Conservation (phyloP, 2,329 filamentous ascomycete species). For the Alternaria gaisen region DNA sequence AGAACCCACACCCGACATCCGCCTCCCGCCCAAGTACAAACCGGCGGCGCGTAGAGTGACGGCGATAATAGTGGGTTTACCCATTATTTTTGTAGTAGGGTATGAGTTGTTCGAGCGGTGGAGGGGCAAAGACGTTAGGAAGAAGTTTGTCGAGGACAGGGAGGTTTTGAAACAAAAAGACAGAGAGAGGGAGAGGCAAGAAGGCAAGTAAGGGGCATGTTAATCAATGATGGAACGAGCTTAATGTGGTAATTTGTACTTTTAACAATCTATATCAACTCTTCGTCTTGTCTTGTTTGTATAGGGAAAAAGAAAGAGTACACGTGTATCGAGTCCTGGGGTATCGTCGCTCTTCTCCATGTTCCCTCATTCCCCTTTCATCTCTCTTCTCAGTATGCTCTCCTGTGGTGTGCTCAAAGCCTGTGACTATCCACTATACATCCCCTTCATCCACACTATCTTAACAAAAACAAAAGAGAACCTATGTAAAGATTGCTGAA, state of each 20-base stretch:
- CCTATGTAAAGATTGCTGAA: neutral
- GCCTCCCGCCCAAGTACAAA: constrained; percentile 44
- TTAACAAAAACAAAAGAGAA: neutral
- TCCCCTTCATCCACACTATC: neutral
- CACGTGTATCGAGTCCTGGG: no score
- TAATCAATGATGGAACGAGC: neutral
- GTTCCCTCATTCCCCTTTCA: neutral
- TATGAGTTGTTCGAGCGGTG: constrained; percentile 44
- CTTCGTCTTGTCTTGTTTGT: neutral
- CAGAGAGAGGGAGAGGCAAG: neutral
- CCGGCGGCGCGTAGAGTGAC: constrained; percentile 42
- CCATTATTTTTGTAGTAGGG: constrained; percentile 45
- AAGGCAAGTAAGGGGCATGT: neutral
- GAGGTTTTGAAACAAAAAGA: neutral
- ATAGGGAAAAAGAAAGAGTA: neutral
- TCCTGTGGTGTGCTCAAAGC: neutral
- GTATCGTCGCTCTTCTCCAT: neutral
- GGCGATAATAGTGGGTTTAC: constrained; percentile 48
- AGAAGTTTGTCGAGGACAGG: constrained; percentile 19
- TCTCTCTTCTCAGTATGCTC: neutral
- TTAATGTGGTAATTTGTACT: neutral
- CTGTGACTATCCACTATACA: neutral
- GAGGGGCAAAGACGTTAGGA: constrained; percentile 27
- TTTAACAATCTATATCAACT: neutral
- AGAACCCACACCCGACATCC: constrained; percentile 30